Evolutionary conservation across 75 land plant genomes (phyloP), one percentile per base, ranked within the genome.

Genomic region (Cunninghamia lanceolata): DNA sequence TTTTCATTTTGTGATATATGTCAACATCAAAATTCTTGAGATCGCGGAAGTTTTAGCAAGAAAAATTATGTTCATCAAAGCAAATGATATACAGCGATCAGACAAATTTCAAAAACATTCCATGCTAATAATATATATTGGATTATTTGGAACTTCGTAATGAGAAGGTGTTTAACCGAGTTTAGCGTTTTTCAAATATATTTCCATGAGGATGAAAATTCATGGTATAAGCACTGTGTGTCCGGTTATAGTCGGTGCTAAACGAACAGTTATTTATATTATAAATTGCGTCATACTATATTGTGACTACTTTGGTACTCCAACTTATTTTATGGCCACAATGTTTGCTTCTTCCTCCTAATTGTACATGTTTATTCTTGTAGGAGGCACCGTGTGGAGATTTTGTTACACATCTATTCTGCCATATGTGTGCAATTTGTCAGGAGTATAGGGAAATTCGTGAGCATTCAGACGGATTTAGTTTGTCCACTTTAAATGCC

Each of bases 351-450:
- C 25, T 35, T 86, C 16, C 56, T 66, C 42, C 54, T 15, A 45
- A 34, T 42, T 11, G 21, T 85, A 68, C 32, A 35, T 32, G 17
- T 56, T 80, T 54, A 54, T 43, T 28, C 34, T 56, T 59, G 47
- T 89, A 96, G 99, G 99, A 95, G 89, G 95, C 97, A 30, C 99
- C 99, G 5, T 95, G 99, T 86, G 91, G 93, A 30, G 99, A 96
- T 87, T 85, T 95, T n/a, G 34, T 86, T 1, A 96, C 97, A 15
- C 99, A 96, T 78, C 85, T 96, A 50, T 96, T 88, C 89, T 96
- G 99, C 88, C 99, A 96, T 88, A 79, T 90, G 79, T 96, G 99
- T 87, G 99, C 99, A 42, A 86, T 90, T 39, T 96, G 99, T 85
- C 99, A 96, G 88, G 99, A 96, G 86, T 93, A 94, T 88, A 90